phyloP scores from a whole-genome alignment of 148 eudicot genomes.

The Vaccinium myrtillus region DNA sequence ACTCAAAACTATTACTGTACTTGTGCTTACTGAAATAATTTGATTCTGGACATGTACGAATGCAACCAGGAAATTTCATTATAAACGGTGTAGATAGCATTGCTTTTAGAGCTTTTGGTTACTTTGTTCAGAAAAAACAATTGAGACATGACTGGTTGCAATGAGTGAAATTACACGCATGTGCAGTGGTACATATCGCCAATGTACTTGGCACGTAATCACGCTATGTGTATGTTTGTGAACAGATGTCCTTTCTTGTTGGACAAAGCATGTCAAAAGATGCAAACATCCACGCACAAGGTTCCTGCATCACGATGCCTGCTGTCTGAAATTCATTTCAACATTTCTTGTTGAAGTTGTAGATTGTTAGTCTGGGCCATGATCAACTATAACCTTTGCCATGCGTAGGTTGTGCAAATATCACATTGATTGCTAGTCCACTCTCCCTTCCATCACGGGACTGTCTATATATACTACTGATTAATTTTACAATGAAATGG shows the following conservation, averaged over 20 bases:
- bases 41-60: background rate
- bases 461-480: background rate
- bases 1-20: background rate
- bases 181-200: background rate
- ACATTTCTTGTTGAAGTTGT: background rate
- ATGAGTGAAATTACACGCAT: background rate
- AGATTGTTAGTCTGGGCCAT: no score
- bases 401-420: background rate
- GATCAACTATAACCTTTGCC: background rate
- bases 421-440: background rate
- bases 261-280: background rate
- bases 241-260: background rate
- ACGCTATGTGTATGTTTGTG: background rate
- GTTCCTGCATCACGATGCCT: constrained; percentile 5
- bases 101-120: background rate
- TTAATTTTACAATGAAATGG: background rate
- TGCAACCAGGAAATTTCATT: background rate
- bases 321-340: background rate
- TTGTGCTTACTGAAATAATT: background rate
- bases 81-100: background rate
- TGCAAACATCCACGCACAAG: background rate
- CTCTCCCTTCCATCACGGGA: background rate
- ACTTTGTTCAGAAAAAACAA: background rate
- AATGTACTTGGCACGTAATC: background rate
- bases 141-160: background rate